A percentile compares a stretch with the other conserved stretches of the same genome.
Evolutionary conservation across 2,329 filamentous ascomycete genomes (phyloP).

Genomic region (Penicillium expansum): DNA sequence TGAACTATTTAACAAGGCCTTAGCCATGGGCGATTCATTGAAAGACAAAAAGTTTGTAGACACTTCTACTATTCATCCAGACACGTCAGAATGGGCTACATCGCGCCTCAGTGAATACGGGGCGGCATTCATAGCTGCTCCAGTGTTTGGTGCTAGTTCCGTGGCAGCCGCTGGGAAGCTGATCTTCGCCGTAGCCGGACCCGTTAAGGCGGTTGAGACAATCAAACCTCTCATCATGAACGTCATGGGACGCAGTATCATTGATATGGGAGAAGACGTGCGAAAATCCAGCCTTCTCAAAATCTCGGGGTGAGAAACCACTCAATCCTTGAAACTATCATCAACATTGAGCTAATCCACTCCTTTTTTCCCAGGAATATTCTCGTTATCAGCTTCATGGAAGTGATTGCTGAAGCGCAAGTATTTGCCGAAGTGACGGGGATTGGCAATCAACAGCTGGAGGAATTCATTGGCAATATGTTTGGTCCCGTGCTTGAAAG

Average conservation of each 20-base stretch:
- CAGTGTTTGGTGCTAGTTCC: conserved; percentile 53
- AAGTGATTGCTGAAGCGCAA: conserved; percentile 51
- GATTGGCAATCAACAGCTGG: conserved; percentile 42
- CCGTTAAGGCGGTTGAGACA: conserved; percentile 32
- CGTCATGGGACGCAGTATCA: conserved; percentile 36
- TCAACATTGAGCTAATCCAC: neutral
- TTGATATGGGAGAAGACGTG: conserved; percentile 46
- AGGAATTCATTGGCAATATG: conserved; percentile 39
- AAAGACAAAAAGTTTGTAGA: conserved; percentile 49
- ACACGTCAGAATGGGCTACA: conserved; percentile 37
- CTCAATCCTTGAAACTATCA: neutral
- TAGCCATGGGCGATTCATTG: conserved; percentile 19
- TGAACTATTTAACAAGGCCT: conserved; percentile 24
- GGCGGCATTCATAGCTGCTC: conserved; percentile 45
- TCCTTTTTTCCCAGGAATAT: conserved; percentile 42
- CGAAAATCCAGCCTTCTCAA: conserved; percentile 49
- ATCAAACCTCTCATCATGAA: conserved; percentile 43
- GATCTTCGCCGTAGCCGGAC: conserved; percentile 49
- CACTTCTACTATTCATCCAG: conserved; percentile 52
- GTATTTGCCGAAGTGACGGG: conserved; percentile 50
- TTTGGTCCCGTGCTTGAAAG: conserved; percentile 18
- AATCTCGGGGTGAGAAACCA: conserved; percentile 38
- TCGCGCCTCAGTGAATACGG: conserved; percentile 28
- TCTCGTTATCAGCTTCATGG: conserved; percentile 51
- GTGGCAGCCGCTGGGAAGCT: conserved; percentile 49